These are phyloP conservation scores for Trypanosoma congolense DNA, from an alignment of 208 protist species.

Conservation along the genomic window DNA sequence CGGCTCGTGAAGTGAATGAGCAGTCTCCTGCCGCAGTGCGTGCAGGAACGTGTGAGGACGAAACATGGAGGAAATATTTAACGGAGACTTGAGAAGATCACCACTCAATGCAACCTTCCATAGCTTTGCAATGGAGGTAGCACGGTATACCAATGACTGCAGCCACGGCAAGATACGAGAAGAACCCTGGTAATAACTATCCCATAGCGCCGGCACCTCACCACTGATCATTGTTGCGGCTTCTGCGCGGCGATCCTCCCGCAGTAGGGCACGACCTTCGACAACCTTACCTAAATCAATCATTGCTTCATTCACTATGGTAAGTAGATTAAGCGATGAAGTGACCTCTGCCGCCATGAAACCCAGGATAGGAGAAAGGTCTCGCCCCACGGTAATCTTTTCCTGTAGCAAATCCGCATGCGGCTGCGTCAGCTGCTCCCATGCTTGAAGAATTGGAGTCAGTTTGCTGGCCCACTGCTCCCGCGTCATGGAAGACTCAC, in stretches of 20 bases:
- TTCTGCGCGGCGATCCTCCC: constrained; percentile 65
- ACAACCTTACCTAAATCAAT: constrained; percentile 81
- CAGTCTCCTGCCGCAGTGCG: constrained; percentile 93
- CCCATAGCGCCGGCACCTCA: constrained; percentile 85
- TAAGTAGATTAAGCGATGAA: constrained; percentile 63
- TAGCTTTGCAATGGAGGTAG: constrained; percentile 74
- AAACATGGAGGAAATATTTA: constrained; percentile 89
- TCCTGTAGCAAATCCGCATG: constrained; percentile 57
- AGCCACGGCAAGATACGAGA: constrained; percentile 80
- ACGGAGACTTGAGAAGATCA: constrained; percentile 55
- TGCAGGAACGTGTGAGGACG: constrained; percentile 93
- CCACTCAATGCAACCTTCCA: constrained; percentile 36
- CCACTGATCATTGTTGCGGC: constrained; percentile 79
- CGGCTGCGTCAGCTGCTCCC: constrained; percentile 64
- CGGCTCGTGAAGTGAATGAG: constrained; percentile 59
- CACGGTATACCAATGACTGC: constrained; percentile 75
- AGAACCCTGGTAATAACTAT: constrained; percentile 83
- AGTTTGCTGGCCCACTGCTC: constrained; percentile 85
- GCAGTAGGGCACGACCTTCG: constrained; percentile 85
- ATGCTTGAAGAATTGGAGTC: constrained; percentile 80
- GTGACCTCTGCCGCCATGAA: constrained; percentile 88
- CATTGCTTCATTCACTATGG: constrained; percentile 75
- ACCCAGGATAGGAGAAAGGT: constrained; percentile 62
- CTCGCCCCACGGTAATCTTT: constrained; percentile 15
- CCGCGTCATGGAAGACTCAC: constrained; percentile 63